phyloP scores from a whole-genome alignment of 306 rosid species.

The Cajanus cajan region DNA sequence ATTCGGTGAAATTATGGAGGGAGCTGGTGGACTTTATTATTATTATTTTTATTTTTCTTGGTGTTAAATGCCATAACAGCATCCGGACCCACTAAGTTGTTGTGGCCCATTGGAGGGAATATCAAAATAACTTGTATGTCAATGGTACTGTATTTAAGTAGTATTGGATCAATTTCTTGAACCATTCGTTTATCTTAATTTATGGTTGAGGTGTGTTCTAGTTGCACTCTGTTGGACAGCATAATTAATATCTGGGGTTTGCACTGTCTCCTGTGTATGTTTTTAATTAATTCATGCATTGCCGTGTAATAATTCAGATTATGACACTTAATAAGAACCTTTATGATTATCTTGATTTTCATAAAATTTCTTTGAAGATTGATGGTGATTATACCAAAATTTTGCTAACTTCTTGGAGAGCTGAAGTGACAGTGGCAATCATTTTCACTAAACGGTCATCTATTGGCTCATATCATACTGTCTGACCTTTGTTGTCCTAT shows the following conservation, averaged over 20 bases:
- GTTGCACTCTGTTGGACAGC: background rate
- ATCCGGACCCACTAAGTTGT: background rate
- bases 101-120: constrained; percentile 4
- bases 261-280: background rate
- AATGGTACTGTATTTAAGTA: background rate
- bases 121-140: background rate
- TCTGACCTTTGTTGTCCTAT: background rate
- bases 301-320: background rate
- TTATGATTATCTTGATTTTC: background rate
- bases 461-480: background rate
- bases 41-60: background rate
- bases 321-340: background rate
- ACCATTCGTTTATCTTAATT: background rate
- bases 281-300: background rate
- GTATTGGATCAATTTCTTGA: background rate
- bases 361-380: background rate
- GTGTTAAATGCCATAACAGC: constrained; percentile 5
- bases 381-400: background rate
- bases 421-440: background rate
- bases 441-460: background rate
- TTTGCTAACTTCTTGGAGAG: background rate
- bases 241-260: background rate
- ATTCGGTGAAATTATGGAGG: background rate
- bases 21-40: background rate
- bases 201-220: background rate